These are phyloP conservation scores for Chaetomium olivaceum DNA, from an alignment of 2,329 filamentous ascomycete species.

Conservation along the genomic window DNA sequence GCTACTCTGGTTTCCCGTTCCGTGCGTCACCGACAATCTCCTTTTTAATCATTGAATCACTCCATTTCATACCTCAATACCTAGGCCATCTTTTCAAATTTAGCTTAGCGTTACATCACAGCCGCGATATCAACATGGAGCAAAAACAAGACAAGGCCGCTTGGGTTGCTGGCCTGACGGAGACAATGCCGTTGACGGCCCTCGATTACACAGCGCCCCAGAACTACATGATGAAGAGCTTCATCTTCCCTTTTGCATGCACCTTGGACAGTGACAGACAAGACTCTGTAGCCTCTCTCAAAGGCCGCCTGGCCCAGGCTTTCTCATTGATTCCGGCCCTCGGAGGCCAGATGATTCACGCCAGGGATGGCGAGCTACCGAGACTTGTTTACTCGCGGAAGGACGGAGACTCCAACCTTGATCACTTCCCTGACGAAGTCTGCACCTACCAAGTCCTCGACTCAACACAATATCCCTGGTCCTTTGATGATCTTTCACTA, in stretches of 20 bases:
- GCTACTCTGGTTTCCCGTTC: no score
- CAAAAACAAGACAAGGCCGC: not conserved
- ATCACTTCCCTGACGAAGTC: not conserved
- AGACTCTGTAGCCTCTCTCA: not conserved
- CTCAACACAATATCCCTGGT: not conserved
- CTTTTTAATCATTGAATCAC: no score
- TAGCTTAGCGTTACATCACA: no score
- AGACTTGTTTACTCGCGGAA: not conserved
- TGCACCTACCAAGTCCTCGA: not conserved
- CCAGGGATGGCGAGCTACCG: not conserved
- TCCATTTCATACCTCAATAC: no score
- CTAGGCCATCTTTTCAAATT: no score
- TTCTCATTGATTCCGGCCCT: constrained; percentile 10
- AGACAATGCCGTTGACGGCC: constrained; percentile 9
- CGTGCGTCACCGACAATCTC: no score
- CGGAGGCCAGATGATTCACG: constrained; percentile 16
- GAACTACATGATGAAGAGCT: constrained; percentile 6
- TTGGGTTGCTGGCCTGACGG: constrained; percentile 13
- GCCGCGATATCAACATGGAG: not conserved
- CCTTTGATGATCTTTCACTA: not conserved
- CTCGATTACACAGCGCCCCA: constrained; percentile 21
- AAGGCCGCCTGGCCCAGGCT: not conserved
- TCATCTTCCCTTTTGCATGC: constrained; percentile 2
- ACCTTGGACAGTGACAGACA: not conserved
- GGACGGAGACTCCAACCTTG: not conserved